Evolutionary conservation across 805 yeast genomes (phyloP).

Genomic region (Lipomyces starkeyi): DNA sequence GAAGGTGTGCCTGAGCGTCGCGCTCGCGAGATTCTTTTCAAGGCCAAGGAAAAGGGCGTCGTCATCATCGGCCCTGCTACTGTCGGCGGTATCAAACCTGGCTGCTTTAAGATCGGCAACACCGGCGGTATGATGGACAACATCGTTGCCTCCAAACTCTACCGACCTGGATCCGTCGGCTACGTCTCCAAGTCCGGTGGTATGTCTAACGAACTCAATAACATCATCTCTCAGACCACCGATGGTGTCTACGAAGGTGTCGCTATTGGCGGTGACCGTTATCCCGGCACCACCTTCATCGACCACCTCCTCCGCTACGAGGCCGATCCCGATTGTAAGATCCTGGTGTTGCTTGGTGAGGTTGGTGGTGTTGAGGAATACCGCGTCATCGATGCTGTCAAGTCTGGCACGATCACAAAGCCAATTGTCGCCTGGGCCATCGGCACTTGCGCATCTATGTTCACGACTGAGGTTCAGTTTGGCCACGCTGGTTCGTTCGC

Average conservation of each 20-base stretch:
- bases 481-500: slow-evolving; percentile 78
- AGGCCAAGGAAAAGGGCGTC: slow-evolving; percentile 54
- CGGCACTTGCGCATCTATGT: slow-evolving; percentile 73
- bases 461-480: slow-evolving; percentile 65
- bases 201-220: slow-evolving; percentile 56
- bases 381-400: slow-evolving; percentile 72
- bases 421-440: slow-evolving; percentile 76
- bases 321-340: slow-evolving; percentile 68
- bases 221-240: slow-evolving; percentile 53
- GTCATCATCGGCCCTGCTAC: slow-evolving; percentile 57
- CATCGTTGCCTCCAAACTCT: slow-evolving; percentile 55
- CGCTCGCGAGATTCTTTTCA: slow-evolving; percentile 54
- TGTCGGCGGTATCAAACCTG: slow-evolving; percentile 58
- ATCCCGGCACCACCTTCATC: slow-evolving; percentile 74
- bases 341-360: slow-evolving; percentile 69
- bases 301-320: slow-evolving; percentile 70
- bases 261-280: slow-evolving; percentile 76
- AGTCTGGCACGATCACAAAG: slow-evolving; percentile 65
- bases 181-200: slow-evolving; percentile 57
- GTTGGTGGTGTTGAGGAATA: slow-evolving; percentile 78
- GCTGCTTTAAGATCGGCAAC: slow-evolving; percentile 57
- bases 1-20: slow-evolving; percentile 59
- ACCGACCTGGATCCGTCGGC: slow-evolving; percentile 56
- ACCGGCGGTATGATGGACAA: slow-evolving; percentile 59
- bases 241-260: slow-evolving; percentile 61